These are phyloP conservation scores for Chrysosporium queenslandicum DNA, from an alignment of 2,329 filamentous ascomycete genomes.

Conservation along the genomic window DNA sequence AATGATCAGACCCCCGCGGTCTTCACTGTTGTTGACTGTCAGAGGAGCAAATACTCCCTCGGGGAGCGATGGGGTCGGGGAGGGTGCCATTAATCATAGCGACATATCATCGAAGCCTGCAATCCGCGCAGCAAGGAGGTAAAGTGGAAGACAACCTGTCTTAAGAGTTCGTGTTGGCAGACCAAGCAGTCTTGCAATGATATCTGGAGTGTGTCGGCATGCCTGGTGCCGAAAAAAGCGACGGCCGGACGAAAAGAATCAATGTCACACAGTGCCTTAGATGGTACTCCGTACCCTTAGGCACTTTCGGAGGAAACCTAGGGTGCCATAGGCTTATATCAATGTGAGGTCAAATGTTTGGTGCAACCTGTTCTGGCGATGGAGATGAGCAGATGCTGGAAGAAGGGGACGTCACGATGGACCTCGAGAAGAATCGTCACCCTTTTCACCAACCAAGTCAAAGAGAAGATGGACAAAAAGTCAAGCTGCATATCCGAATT, in stretches of 20 bases:
- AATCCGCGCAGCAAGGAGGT: neutral
- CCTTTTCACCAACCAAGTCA: neutral
- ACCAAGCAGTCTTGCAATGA: neutral
- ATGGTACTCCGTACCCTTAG: no score
- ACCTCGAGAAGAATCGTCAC: neutral
- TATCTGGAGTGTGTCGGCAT: neutral
- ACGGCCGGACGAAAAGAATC: neutral
- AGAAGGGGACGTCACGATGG: no score
- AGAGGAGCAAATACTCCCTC: constrained; percentile 27
- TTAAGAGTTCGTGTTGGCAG: neutral
- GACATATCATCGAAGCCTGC: neutral
- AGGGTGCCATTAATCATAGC: constrained; percentile 8
- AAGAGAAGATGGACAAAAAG: neutral
- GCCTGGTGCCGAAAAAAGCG: neutral
- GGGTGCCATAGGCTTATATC: no score
- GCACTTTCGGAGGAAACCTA: no score
- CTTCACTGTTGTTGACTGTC: constrained; percentile 27
- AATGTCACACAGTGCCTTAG: neutral
- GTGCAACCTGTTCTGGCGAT: neutral
- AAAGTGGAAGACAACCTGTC: neutral
- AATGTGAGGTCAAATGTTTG: no score
- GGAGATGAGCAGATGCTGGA: neutral
- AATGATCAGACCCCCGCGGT: constrained; percentile 35
- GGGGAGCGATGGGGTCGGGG: constrained; percentile 12
- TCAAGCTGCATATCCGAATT: neutral